These are phyloP conservation scores for Penicilliopsis zonata DNA, from an alignment of 495 filamentous ascomycete genomes.

Conservation along the genomic window DNA sequence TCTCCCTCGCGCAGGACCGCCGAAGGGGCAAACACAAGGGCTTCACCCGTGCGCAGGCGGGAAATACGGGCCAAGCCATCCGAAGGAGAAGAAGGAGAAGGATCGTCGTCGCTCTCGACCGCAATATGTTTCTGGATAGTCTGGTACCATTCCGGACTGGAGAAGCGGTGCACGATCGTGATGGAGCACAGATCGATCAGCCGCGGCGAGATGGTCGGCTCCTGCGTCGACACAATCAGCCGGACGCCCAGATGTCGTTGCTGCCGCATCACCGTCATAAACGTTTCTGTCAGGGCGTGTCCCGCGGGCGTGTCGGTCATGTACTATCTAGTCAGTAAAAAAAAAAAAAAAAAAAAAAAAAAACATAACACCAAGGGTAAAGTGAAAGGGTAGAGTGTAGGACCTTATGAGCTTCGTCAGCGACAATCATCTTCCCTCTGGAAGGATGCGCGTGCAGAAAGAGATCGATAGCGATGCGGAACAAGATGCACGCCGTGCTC, in stretches of 20 bases:
- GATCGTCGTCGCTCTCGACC: slow-evolving; percentile 14
- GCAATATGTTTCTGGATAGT: slow-evolving; percentile 50
- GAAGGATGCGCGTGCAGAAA: slow-evolving; percentile 41
- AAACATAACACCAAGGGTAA: too few species aligned
- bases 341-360: background rate
- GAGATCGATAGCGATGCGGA: slow-evolving; percentile 51
- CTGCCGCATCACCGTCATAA: slow-evolving; percentile 53
- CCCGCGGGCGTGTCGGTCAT: slow-evolving; percentile 21
- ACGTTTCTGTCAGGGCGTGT: slow-evolving; percentile 42
- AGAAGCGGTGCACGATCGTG: slow-evolving; percentile 64
- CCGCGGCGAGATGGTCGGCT: slow-evolving; percentile 58
- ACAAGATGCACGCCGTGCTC: slow-evolving; percentile 50
- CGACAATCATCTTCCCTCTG: slow-evolving; percentile 38
- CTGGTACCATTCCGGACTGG: slow-evolving; percentile 55
- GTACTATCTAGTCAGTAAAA: slow-evolving; percentile 20
- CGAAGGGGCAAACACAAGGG: slow-evolving; percentile 52
- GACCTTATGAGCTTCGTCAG: slow-evolving; percentile 52
- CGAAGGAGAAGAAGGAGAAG: slow-evolving; percentile 44
- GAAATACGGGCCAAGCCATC: slow-evolving; percentile 13
- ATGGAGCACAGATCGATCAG: slow-evolving; percentile 60
- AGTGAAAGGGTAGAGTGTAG: too few species aligned
- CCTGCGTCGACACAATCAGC: slow-evolving; percentile 63
- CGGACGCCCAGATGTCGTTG: slow-evolving; percentile 61
- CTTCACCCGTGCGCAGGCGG: slow-evolving; percentile 47
- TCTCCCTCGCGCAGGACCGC: slow-evolving; percentile 31